Conservation (phyloP, 2,329 filamentous ascomycete species). For the Claviceps capensis region DNA sequence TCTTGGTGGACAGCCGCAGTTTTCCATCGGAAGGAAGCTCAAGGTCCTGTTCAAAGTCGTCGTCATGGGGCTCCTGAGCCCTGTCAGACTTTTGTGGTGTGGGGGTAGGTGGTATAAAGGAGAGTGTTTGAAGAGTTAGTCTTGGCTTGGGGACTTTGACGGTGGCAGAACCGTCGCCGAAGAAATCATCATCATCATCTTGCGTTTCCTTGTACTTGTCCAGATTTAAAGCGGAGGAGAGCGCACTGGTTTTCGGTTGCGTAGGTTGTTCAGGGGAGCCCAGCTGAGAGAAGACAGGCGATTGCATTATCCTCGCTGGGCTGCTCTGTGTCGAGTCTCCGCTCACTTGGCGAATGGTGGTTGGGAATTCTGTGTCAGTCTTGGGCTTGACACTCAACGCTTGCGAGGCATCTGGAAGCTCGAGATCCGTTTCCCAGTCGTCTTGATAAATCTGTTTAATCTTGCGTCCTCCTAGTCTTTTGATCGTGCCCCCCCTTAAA, state of each 20-base stretch:
- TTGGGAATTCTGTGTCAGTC: slow-evolving; percentile 49
- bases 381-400: slow-evolving; percentile 51
- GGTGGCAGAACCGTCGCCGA: slow-evolving; percentile 49
- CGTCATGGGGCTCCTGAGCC: slow-evolving; percentile 26
- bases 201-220: slow-evolving; percentile 52
- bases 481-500: slow-evolving; percentile 83
- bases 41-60: slow-evolving; percentile 60
- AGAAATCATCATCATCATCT: slow-evolving; percentile 48
- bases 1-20: slow-evolving; percentile 47
- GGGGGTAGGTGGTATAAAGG: slow-evolving; percentile 43
- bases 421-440: slow-evolving; percentile 71
- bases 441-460: slow-evolving; percentile 61
- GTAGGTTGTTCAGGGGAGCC: slow-evolving; percentile 18
- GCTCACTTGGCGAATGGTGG: slow-evolving; percentile 54
- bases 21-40: slow-evolving; percentile 56
- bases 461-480: slow-evolving; percentile 66
- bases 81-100: slow-evolving; percentile 34
- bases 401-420: slow-evolving; percentile 46
- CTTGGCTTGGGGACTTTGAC: slow-evolving; percentile 51
- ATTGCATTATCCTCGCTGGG: slow-evolving; percentile 29
- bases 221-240: slow-evolving; percentile 39
- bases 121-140: slow-evolving; percentile 28
- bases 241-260: slow-evolving; percentile 20
- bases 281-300: slow-evolving; percentile 12
- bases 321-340: slow-evolving; percentile 38